A percentile compares a stretch with the other conserved stretches of the same genome.
These are phyloP conservation scores for Suillus fuscotomentosus DNA, from an alignment of 768 basidiomycete species.

Conservation along the genomic window DNA sequence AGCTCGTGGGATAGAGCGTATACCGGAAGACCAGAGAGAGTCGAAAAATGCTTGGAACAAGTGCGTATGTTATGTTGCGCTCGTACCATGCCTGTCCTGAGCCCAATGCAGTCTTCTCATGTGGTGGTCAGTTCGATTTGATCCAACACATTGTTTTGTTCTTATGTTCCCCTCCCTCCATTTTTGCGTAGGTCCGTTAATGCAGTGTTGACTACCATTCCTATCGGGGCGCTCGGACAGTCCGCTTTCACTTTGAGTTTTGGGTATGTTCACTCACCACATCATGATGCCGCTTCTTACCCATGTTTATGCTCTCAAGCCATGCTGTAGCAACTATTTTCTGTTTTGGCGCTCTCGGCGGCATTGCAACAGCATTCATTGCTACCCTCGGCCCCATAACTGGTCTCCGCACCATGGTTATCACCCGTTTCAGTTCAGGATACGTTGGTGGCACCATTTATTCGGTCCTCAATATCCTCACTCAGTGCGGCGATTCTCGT, in stretches of 20 bases:
- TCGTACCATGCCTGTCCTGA: not conserved
- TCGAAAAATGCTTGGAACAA: constrained; percentile 45
- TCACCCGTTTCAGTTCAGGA: constrained; percentile 46
- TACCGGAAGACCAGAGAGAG: constrained; percentile 48
- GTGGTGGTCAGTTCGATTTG: constrained; percentile 36
- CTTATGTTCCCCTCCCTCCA: not conserved
- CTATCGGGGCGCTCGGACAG: constrained; percentile 50
- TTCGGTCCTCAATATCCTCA: constrained; percentile 53
- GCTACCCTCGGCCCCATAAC: constrained; percentile 53
- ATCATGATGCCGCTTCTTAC: not conserved
- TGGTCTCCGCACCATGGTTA: constrained; percentile 55
- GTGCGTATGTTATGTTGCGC: constrained; percentile 21
- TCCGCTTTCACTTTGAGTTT: constrained; percentile 48
- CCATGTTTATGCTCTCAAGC: constrained; percentile 18
- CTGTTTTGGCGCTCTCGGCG: constrained; percentile 46
- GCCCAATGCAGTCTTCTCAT: constrained; percentile 35
- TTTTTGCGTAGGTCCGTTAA: constrained; percentile 41
- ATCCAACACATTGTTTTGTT: not conserved
- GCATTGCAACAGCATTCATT: constrained; percentile 44
- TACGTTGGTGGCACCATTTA: constrained; percentile 49
- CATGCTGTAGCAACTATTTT: constrained; percentile 44
- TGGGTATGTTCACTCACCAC: constrained; percentile 28
- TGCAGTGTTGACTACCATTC: constrained; percentile 45
- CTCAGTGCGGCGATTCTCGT: constrained; percentile 30
- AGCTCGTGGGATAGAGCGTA: constrained; percentile 54